These are phyloP conservation scores for Thuidium tamariscinum DNA, from an alignment of 225 moss, liverwort and hornwort species.

Conservation along the genomic window DNA sequence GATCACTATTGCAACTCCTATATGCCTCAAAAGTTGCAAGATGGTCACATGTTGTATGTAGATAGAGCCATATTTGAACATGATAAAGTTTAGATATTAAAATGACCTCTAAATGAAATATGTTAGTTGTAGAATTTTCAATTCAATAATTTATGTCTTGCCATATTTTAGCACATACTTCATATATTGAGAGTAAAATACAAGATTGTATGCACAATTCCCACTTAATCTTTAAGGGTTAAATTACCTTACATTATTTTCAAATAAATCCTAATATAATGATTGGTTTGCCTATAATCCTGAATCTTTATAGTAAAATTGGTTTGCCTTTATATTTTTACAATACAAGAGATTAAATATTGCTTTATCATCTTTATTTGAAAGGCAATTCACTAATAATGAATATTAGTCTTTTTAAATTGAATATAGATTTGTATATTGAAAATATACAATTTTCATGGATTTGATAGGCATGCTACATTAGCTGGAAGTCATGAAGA, in stretches of 20 bases:
- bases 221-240: neutral
- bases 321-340: no score
- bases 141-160: neutral
- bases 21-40: neutral
- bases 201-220: fast-evolving
- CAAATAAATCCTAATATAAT: fast-evolving
- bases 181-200: neutral
- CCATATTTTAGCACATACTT: neutral
- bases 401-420: no score
- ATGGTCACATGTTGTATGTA: fast-evolving
- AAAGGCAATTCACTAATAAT: no score
- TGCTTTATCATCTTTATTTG: neutral
- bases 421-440: no score
- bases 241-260: no score
- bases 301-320: neutral
- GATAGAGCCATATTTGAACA: fast-evolving
- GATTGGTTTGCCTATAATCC: neutral
- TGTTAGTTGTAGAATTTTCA: neutral
- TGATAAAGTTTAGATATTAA: neutral
- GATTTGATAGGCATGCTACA: slow-evolving; percentile 45
- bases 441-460: neutral
- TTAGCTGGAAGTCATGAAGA: slow-evolving; percentile 58
- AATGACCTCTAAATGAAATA: neutral
- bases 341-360: neutral
- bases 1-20: neutral